phyloP scores from a whole-genome alignment of 192 early-diverging fungal species.

The Paraglomus brasilianum region DNA sequence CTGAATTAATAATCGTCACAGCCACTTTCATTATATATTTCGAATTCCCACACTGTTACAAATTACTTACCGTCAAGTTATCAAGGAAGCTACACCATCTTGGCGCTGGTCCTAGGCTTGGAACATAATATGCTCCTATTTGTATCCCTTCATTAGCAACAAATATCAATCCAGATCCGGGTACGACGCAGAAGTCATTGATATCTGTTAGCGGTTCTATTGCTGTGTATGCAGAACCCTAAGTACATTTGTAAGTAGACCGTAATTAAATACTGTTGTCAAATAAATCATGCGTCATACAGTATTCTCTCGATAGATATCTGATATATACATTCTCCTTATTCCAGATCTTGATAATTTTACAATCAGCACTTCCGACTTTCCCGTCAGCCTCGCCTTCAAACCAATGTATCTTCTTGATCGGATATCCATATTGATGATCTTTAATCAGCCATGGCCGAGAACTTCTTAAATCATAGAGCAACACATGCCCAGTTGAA shows the following conservation, averaged over 20 bases:
- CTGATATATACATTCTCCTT: conserved; percentile 55
- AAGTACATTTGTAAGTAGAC: background rate
- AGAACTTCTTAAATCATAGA: conserved; percentile 89
- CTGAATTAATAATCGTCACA: no score
- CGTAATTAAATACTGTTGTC: background rate
- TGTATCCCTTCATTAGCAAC: conserved; percentile 90
- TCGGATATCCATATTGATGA: conserved; percentile 96
- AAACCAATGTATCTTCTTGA: conserved; percentile 82
- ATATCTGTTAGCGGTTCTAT: conserved; percentile 91
- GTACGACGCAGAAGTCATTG: conserved; percentile 87
- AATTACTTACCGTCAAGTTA: conserved; percentile 69
- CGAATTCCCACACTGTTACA: no score
- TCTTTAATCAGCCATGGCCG: conserved; percentile 89
- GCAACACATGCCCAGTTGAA: conserved; percentile 83
- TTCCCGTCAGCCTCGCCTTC: conserved; percentile 63
- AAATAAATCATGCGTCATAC: conserved; percentile 3
- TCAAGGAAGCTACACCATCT: conserved; percentile 93
- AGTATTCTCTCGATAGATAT: background rate
- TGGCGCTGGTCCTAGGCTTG: conserved; percentile 88
- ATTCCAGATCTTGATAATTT: conserved; percentile 95
- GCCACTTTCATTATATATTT: no score
- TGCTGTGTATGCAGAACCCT: conserved; percentile 84
- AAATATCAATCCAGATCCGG: conserved; percentile 82
- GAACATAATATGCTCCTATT: conserved; percentile 92
- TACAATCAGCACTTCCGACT: conserved; percentile 83